These are phyloP conservation scores for Sugiyamaella xylanicola DNA, from an alignment of 1,139 yeast species.

Conservation along the genomic window DNA sequence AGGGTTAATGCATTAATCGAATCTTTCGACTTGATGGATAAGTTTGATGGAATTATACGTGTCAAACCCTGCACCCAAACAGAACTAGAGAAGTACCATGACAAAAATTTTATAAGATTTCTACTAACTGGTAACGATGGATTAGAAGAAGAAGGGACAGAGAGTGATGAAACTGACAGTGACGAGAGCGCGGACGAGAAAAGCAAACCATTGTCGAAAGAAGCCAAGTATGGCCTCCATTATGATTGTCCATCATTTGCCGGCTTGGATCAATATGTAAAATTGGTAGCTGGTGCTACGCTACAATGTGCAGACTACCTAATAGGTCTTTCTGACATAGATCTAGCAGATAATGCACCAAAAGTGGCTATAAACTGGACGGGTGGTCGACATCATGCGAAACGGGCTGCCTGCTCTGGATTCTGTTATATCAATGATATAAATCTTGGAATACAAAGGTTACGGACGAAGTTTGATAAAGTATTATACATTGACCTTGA, in stretches of 20 bases:
- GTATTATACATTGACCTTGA: slow-evolving; percentile 71
- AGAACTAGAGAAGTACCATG: slow-evolving; percentile 47
- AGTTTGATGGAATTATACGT: slow-evolving; percentile 21
- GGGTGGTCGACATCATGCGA: slow-evolving; percentile 79
- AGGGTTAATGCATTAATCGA: slow-evolving; percentile 49
- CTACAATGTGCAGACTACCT: slow-evolving; percentile 51
- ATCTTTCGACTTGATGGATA: slow-evolving; percentile 47
- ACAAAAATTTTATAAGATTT: slow-evolving; percentile 44
- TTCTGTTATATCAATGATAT: slow-evolving; percentile 76
- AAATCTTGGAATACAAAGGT: slow-evolving; percentile 53
- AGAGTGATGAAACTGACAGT: slow-evolving; percentile 11
- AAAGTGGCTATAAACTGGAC: slow-evolving; percentile 67
- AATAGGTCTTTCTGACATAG: slow-evolving; percentile 21
- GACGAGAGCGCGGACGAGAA: slow-evolving; percentile 9
- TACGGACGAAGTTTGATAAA: slow-evolving; percentile 52
- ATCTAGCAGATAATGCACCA: slow-evolving; percentile 6
- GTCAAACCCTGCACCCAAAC: slow-evolving; percentile 33
- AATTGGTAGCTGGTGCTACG: slow-evolving; percentile 59
- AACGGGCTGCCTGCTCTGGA: slow-evolving; percentile 60
- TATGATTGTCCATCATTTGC: slow-evolving; percentile 71
- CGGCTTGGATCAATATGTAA: slow-evolving; percentile 53
- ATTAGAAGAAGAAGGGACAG: slow-evolving; percentile 31
- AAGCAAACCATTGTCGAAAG: background rate
- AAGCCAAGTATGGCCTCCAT: slow-evolving; percentile 41
- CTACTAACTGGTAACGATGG: slow-evolving; percentile 38